Conservation (phyloP, 2,329 filamentous ascomycete genomes). For the Aureobasidium sp. region DNA sequence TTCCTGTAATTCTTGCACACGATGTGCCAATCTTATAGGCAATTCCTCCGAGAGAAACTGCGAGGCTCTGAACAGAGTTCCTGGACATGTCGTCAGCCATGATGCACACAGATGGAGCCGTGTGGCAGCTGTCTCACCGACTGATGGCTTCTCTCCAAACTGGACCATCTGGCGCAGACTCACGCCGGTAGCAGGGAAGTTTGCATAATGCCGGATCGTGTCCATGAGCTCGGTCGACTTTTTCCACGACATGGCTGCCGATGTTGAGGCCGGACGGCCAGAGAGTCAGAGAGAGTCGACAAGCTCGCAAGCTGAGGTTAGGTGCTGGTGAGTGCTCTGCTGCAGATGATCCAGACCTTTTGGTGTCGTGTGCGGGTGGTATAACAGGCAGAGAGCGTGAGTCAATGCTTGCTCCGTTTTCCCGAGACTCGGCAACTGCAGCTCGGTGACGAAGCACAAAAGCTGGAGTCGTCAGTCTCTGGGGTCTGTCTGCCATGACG, state of each 20-base stretch:
- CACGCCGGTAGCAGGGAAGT: slow-evolving; percentile 91
- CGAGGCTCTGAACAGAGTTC: slow-evolving; percentile 92
- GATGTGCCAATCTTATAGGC: slow-evolving; percentile 90
- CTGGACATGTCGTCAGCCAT: slow-evolving; percentile 38
- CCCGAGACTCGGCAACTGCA: too few species aligned
- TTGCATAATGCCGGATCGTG: slow-evolving; percentile 94
- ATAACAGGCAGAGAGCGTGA: not conserved
- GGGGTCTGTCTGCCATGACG: too few species aligned
- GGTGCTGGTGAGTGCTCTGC: slow-evolving; percentile 5
- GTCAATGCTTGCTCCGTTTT: too few species aligned
- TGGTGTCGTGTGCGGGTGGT: not conserved
- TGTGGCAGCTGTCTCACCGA: slow-evolving; percentile 36
- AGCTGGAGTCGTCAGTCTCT: too few species aligned
- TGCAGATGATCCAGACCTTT: not conserved
- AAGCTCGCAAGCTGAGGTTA: slow-evolving; percentile 12
- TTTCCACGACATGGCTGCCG: slow-evolving; percentile 75
- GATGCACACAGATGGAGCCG: not conserved
- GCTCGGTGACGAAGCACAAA: too few species aligned
- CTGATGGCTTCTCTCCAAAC: slow-evolving; percentile 87
- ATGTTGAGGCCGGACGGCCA: slow-evolving; percentile 19
- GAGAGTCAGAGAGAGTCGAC: not conserved
- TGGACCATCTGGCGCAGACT: slow-evolving; percentile 98
- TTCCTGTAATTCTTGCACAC: slow-evolving; percentile 86
- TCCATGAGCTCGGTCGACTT: slow-evolving; percentile 86
- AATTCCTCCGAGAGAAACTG: slow-evolving; percentile 98